Conservation (phyloP, 2,329 filamentous ascomycete species). For the Aspergillus versicolor region DNA sequence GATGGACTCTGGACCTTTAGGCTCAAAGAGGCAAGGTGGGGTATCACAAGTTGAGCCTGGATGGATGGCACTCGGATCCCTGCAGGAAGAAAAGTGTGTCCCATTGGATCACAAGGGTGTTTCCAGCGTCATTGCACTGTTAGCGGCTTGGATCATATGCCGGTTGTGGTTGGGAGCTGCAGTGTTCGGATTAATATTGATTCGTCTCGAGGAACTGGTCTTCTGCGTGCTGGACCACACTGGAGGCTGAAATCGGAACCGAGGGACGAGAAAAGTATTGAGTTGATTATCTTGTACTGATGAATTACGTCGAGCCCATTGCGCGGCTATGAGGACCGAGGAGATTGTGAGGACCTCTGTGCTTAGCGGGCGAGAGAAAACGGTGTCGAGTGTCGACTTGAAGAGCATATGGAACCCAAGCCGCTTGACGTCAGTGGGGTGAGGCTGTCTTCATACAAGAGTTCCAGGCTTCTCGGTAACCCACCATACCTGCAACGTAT, state of each 20-base stretch:
- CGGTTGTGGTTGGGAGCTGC: not conserved
- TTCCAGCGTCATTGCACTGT: constrained; percentile 13
- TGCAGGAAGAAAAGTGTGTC: not conserved
- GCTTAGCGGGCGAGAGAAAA: too few species aligned
- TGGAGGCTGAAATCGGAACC: too few species aligned
- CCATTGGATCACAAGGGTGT: constrained; percentile 11
- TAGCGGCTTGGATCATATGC: constrained; percentile 10
- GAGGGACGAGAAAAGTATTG: too few species aligned
- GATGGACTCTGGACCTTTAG: not conserved
- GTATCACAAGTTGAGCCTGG: constrained; percentile 11
- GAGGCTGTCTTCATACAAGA: not conserved
- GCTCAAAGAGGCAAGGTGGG: constrained; percentile 4
- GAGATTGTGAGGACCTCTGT: too few species aligned
- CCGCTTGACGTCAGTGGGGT: not conserved
- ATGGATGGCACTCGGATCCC: constrained; percentile 17
- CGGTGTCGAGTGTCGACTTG: not conserved
- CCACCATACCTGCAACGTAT: not conserved
- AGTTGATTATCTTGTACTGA: too few species aligned
- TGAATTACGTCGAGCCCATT: too few species aligned
- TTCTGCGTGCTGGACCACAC: not conserved
- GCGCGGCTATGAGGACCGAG: too few species aligned
- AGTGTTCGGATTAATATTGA: not conserved
- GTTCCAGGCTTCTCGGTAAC: not conserved
- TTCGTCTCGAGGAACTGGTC: not conserved
- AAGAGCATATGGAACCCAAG: not conserved